Evolutionary conservation across 73 alveolate species (phyloP).

Genomic region (Tetrahymena thermophila): DNA sequence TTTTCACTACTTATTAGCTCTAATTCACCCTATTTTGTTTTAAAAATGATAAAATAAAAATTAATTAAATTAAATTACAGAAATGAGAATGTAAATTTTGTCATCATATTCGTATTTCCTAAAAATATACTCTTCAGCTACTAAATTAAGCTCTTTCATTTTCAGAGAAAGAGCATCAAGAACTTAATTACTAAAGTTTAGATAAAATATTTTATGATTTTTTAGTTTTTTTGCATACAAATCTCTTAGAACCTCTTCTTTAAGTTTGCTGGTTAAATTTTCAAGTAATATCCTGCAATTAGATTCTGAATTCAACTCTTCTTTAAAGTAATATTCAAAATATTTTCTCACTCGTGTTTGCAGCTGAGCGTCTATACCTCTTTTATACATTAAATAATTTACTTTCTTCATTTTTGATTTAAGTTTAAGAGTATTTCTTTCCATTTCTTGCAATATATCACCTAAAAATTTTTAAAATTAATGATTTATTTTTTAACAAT

Average conservation of each 20-base stretch:
- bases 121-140: background rate
- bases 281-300: background rate
- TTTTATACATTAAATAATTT: background rate
- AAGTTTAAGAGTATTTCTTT: background rate
- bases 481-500: background rate
- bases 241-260: background rate
- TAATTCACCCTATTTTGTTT: background rate
- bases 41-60: background rate
- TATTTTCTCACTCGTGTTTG: background rate
- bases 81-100: background rate
- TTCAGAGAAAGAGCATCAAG: background rate
- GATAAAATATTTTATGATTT: background rate
- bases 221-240: background rate
- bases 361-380: background rate
- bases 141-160: background rate
- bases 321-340: background rate
- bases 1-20: background rate
- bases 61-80: background rate
- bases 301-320: background rate
- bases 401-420: background rate
- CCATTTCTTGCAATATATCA: background rate
- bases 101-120: background rate
- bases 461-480: background rate
- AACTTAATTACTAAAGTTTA: background rate
- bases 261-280: background rate